phyloP scores from a whole-genome alignment of 2,329 filamentous ascomycete genomes.

The Microcera coccophila region DNA sequence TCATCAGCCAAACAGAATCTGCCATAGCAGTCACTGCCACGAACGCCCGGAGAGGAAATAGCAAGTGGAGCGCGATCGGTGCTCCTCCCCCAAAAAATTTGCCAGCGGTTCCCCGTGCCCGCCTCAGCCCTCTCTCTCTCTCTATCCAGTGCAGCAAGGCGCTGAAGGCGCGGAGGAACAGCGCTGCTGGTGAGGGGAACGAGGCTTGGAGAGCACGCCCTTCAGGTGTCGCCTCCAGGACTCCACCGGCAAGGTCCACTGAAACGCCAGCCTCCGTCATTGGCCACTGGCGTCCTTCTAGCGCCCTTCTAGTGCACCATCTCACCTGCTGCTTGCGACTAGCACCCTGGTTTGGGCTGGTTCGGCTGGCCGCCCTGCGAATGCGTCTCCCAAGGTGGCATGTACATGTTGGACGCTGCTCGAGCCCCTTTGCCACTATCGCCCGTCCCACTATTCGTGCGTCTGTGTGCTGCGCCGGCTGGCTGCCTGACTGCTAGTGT shows the following conservation, averaged over 20 bases:
- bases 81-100: neutral
- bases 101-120: no score
- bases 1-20: neutral
- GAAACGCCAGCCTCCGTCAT: constrained; percentile 7
- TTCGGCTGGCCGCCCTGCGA: neutral
- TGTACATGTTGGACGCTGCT: neutral
- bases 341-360: neutral
- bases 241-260: neutral
- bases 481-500: neutral
- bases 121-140: no score
- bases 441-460: neutral
- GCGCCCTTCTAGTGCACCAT: constrained; percentile 27
- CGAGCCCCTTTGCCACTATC: neutral
- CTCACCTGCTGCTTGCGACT: constrained; percentile 1
- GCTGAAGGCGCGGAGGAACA: no score
- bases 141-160: no score
- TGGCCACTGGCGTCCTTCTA: constrained; percentile 23
- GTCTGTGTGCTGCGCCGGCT: neutral
- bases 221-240: neutral
- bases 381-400: neutral
- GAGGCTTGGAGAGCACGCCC: no score
- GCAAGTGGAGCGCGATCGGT: neutral
- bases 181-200: no score
- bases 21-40: neutral
- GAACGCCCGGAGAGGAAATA: neutral